Conservation (phyloP, 176 grass and related monocot genomes). For the Saccharum spontaneum region DNA sequence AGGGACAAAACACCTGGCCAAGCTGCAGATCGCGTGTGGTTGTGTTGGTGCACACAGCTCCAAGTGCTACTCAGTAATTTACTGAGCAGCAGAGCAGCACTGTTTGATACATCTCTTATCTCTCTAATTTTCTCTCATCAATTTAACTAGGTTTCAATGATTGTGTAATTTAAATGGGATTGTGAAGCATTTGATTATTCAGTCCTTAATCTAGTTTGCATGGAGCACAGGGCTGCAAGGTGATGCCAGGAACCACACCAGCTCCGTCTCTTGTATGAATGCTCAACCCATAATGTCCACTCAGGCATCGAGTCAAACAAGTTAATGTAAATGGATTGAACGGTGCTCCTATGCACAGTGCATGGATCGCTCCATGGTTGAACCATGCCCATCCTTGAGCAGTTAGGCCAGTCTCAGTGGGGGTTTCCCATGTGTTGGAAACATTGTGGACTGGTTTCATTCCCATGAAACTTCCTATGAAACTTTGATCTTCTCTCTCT, state of each 20-base stretch:
- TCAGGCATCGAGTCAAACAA: not conserved
- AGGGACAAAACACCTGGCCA: not conserved
- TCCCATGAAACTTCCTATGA: not conserved
- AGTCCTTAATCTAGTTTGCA: not conserved
- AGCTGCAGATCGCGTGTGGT: not conserved
- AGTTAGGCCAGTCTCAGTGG: too few species aligned
- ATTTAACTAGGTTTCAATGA: not conserved
- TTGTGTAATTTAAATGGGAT: not conserved
- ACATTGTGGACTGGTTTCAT: not conserved
- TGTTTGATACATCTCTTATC: not conserved
- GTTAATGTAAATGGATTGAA: not conserved
- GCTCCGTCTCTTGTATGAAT: not conserved
- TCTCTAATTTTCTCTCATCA: not conserved
- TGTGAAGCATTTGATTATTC: not conserved
- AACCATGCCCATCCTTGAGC: not conserved
- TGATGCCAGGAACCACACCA: not conserved
- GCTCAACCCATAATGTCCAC: not conserved
- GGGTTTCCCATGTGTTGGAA: not conserved
- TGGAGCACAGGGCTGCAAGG: not conserved
- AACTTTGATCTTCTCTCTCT: not conserved
- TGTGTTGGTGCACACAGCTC: not conserved
- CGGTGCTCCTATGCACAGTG: not conserved
- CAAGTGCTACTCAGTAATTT: not conserved
- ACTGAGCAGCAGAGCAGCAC: not conserved
- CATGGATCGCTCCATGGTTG: not conserved